A percentile compares a stretch with the other conserved stretches of the same genome.
Conservation (phyloP, 768 basidiomycete genomes). For the Xanthoconium stramineum region DNA sequence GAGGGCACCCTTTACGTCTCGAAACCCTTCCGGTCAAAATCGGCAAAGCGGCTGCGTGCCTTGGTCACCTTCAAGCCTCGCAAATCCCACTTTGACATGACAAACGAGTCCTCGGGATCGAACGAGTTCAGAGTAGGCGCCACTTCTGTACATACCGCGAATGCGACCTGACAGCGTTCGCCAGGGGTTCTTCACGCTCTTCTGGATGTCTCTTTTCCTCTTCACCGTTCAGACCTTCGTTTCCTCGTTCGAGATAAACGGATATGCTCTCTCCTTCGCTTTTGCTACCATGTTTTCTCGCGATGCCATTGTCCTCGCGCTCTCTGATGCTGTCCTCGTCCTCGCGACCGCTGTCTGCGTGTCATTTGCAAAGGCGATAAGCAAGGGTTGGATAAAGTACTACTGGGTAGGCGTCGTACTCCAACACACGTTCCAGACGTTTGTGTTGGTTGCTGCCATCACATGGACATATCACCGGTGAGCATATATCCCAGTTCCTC, state of each 20-base stretch:
- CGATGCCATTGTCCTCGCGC: slow-evolving; percentile 77
- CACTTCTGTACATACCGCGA: neutral
- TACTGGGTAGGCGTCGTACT: slow-evolving; percentile 71
- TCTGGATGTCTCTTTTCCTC: slow-evolving; percentile 89
- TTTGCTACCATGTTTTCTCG: slow-evolving; percentile 88
- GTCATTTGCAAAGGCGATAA: slow-evolving; percentile 74
- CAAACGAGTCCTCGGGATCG: slow-evolving; percentile 64
- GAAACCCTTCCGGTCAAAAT: slow-evolving; percentile 69
- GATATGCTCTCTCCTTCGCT: slow-evolving; percentile 69
- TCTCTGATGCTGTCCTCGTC: slow-evolving; percentile 83
- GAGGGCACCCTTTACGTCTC: slow-evolving; percentile 73
- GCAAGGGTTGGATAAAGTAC: slow-evolving; percentile 78
- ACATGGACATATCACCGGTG: slow-evolving; percentile 90
- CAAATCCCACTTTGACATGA: slow-evolving; percentile 79
- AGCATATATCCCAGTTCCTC: slow-evolving; percentile 10
- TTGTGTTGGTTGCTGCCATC: slow-evolving; percentile 68
- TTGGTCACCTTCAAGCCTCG: slow-evolving; percentile 85
- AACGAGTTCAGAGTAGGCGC: slow-evolving; percentile 79
- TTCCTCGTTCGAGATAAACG: slow-evolving; percentile 70
- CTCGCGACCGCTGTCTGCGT: slow-evolving; percentile 74
- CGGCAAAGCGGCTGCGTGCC: slow-evolving; percentile 75
- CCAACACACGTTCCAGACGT: slow-evolving; percentile 79
- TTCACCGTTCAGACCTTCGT: slow-evolving; percentile 77
- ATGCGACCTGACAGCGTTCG: slow-evolving; percentile 1
- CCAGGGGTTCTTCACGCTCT: slow-evolving; percentile 91